Evolutionary conservation across 495 filamentous ascomycete genomes (phyloP).

Genomic region (Amorphotheca resinae): DNA sequence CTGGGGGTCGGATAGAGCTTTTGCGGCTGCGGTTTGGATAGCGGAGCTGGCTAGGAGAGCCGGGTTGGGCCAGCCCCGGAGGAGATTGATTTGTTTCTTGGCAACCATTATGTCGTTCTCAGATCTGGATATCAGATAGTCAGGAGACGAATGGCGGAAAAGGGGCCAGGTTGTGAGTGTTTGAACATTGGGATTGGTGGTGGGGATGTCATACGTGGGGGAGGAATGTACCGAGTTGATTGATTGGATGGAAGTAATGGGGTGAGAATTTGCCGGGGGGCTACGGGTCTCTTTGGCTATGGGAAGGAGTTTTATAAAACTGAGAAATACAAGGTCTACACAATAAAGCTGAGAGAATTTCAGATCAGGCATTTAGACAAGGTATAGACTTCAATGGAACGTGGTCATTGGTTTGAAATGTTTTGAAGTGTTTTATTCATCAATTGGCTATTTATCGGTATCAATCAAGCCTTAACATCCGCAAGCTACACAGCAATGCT

Average conservation of each 20-base stretch:
- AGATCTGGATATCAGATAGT: not conserved
- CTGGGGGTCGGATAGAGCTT: constrained; percentile 44
- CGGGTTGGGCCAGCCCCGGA: constrained; percentile 60
- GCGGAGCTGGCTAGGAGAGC: constrained; percentile 51
- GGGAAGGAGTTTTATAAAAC: too few species aligned
- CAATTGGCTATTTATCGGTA: constrained; percentile 2
- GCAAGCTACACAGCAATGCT: constrained; percentile 4
- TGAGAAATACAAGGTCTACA: too few species aligned
- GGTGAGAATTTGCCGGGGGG: too few species aligned
- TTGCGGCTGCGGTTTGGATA: constrained; percentile 40
- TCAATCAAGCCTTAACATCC: not conserved
- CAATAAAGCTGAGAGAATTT: too few species aligned
- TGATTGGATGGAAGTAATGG: too few species aligned
- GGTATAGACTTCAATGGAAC: too few species aligned
- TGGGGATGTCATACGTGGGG: not conserved
- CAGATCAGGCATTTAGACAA: too few species aligned
- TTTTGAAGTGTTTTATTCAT: constrained; percentile 14
- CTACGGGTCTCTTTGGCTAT: too few species aligned
- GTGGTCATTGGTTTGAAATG: too few species aligned
- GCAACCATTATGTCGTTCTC: not conserved
- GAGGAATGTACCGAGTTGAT: not conserved
- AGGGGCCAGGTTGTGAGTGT: not conserved
- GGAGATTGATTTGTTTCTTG: constrained; percentile 44
- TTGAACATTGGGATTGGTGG: not conserved
- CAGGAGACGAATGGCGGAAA: not conserved